A percentile compares a stretch with the other conserved stretches of the same genome.
Evolutionary conservation across 176 grass and related monocot species (phyloP).

Genomic region (Elaeis guineensis): DNA sequence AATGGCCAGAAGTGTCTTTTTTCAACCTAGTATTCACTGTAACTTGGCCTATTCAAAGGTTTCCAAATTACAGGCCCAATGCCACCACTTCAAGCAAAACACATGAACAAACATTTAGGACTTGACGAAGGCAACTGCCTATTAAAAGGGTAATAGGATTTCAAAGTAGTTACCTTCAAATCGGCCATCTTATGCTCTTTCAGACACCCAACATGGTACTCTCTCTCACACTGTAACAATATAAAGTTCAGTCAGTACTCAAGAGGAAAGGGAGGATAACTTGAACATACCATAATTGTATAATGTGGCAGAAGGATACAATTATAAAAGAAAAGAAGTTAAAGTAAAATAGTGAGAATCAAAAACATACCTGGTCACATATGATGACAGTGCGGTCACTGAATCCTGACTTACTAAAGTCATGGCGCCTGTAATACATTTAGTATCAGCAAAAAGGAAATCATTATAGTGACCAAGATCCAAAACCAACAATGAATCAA

Average conservation of each 20-base stretch:
- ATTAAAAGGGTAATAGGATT: neutral
- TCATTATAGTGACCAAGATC: neutral
- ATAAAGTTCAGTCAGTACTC: neutral
- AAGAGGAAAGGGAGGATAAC: too few species aligned
- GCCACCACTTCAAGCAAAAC: too few species aligned
- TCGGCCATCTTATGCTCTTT: constrained; percentile 55
- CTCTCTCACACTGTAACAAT: constrained; percentile 19
- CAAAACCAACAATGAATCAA: neutral
- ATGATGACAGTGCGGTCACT: constrained; percentile 22
- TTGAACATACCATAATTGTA: too few species aligned
- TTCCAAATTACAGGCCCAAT: too few species aligned
- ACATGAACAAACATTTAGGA: neutral
- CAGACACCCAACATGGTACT: constrained; percentile 29
- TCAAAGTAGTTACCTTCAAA: constrained; percentile 44
- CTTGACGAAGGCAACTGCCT: neutral
- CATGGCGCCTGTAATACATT: constrained; percentile 35
- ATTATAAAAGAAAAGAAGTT: constrained; percentile 1
- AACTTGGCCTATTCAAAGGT: neutral
- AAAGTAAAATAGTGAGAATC: neutral
- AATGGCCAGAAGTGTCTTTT: neutral
- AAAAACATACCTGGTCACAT: constrained; percentile 31
- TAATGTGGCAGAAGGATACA: neutral
- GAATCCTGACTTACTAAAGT: constrained; percentile 5
- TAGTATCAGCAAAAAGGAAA: constrained; percentile 7
- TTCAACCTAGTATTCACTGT: neutral